A percentile compares a stretch with the other conserved stretches of the same genome.
Conservation (phyloP, 176 grass and related monocot species). For the Zizania latifolia region DNA sequence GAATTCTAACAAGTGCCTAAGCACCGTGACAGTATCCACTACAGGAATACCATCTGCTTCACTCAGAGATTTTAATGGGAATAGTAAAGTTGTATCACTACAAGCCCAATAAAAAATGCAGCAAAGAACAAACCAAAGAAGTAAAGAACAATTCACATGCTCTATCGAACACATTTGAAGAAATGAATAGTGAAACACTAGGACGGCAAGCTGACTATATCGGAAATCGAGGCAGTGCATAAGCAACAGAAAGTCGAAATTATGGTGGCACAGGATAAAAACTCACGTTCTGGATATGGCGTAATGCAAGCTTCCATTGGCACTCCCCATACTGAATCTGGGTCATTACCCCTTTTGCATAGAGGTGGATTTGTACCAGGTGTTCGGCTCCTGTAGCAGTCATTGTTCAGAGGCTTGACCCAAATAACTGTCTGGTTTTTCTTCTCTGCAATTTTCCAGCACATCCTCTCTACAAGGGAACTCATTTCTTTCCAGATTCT, state of each 20-base stretch:
- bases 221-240: neutral
- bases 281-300: constrained; percentile 84
- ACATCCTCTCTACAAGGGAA: constrained; percentile 91
- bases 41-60: constrained; percentile 3
- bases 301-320: constrained; percentile 90
- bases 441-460: constrained; percentile 92
- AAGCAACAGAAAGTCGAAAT: constrained; percentile 7
- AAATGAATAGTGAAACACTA: neutral
- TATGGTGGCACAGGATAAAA: neutral
- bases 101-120: neutral
- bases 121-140: neutral
- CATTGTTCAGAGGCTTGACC: constrained; percentile 95
- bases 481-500: constrained; percentile 98
- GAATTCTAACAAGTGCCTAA: neutral
- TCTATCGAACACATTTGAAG: neutral
- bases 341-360: constrained; percentile 79
- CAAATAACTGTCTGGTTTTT: constrained; percentile 98
- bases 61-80: neutral
- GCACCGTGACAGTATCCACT: neutral
- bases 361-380: constrained; percentile 66
- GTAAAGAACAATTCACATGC: constrained; percentile 12
- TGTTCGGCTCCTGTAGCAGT: constrained; percentile 82
- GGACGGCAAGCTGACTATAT: neutral
- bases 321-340: constrained; percentile 87
- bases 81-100: neutral